Evolutionary conservation across 306 rosid species (phyloP).

Genomic region (Vigna mungo): DNA sequence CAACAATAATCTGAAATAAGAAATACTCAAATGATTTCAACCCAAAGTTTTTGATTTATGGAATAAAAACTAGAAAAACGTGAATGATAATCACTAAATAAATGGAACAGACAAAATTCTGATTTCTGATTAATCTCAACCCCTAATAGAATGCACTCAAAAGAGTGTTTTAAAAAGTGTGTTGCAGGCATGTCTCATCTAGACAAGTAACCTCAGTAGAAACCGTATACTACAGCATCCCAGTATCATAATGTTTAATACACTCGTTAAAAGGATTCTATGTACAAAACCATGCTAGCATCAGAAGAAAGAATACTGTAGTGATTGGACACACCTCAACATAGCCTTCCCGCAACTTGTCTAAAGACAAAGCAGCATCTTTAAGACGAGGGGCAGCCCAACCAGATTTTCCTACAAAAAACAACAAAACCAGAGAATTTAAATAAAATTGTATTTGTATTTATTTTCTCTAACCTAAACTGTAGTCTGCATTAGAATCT

Average conservation of each 20-base stretch:
- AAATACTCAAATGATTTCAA: slow-evolving; percentile 33
- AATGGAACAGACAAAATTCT: background rate
- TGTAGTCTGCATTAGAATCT: slow-evolving; percentile 15
- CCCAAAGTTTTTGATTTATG: slow-evolving; percentile 10
- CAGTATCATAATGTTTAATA: slow-evolving; percentile 19
- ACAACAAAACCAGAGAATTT: slow-evolving; percentile 37
- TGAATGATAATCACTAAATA: background rate
- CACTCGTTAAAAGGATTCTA: slow-evolving; percentile 6
- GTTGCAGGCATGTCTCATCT: background rate
- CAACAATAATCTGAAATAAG: slow-evolving; percentile 67
- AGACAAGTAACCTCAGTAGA: slow-evolving; percentile 1
- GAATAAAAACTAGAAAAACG: background rate
- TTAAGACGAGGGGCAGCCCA: slow-evolving; percentile 98
- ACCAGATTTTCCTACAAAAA: slow-evolving; percentile 73
- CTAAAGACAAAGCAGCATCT: slow-evolving; percentile 84
- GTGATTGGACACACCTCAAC: slow-evolving; percentile 68
- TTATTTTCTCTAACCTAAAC: slow-evolving; percentile 38
- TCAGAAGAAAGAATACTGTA: slow-evolving; percentile 28
- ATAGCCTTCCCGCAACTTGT: slow-evolving; percentile 87
- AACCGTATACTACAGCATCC: slow-evolving; percentile 10
- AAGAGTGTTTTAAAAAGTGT: background rate
- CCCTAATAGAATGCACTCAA: background rate
- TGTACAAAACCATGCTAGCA: slow-evolving; percentile 32
- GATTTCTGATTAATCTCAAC: background rate
- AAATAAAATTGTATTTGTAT: background rate